These are phyloP conservation scores for Phlebiopsis flavidoalba DNA, from an alignment of 768 basidiomycete species.

Conservation along the genomic window DNA sequence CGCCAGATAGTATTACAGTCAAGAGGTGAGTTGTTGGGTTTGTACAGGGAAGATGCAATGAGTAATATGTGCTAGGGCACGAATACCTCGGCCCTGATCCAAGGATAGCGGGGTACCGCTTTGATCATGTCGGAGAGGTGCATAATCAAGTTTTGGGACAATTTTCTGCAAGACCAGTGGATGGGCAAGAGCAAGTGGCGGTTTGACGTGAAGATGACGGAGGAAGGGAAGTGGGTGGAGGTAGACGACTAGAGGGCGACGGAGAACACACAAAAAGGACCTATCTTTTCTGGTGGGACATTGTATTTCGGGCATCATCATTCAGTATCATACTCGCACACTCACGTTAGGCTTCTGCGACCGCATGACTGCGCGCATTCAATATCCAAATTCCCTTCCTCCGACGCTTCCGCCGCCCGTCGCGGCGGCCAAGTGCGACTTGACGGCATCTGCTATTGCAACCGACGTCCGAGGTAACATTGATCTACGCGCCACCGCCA, in stretches of 20 bases:
- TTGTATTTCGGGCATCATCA: background rate
- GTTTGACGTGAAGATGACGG: constrained; percentile 29
- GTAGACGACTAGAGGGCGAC: constrained; percentile 20
- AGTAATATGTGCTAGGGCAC: constrained; percentile 27
- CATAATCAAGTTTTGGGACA: constrained; percentile 42
- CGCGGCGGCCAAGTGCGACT: constrained; percentile 14
- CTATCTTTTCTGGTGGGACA: background rate
- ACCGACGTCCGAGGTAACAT: constrained; percentile 39
- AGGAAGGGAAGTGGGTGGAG: constrained; percentile 34
- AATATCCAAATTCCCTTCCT: constrained; percentile 9
- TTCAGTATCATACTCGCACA: background rate
- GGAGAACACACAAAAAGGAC: background rate
- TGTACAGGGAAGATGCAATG: background rate
- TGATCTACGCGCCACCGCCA: constrained; percentile 33
- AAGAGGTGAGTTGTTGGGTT: constrained; percentile 22
- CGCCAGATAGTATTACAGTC: constrained; percentile 27
- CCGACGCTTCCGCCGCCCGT: constrained; percentile 11
- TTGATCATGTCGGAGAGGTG: constrained; percentile 33
- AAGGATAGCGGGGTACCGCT: constrained; percentile 35
- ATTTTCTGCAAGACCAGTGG: constrained; percentile 39
- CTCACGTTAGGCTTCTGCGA: background rate
- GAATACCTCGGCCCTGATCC: constrained; percentile 42
- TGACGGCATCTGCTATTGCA: constrained; percentile 34
- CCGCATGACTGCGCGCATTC: background rate
- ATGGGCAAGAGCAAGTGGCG: constrained; percentile 37